Evolutionary conservation across 495 filamentous ascomycete species (phyloP).

Genomic region (Immersiella caudata): DNA sequence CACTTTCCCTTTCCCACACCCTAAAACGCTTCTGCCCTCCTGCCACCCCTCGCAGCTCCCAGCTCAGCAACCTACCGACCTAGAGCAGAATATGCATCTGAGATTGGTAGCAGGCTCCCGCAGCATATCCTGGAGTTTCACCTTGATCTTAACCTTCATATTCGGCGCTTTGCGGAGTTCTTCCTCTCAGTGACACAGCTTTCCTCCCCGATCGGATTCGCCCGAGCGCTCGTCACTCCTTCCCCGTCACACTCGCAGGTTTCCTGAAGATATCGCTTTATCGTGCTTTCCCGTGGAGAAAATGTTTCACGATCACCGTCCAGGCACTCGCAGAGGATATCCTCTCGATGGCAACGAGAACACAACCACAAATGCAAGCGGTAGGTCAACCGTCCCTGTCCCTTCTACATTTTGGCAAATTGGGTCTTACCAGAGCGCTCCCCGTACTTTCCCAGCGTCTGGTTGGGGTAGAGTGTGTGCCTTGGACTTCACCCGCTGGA

Average conservation of each 20-base stretch:
- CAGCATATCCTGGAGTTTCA: background rate
- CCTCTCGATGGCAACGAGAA: background rate
- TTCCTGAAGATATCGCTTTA: background rate
- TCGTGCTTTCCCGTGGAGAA: slow-evolving; percentile 3
- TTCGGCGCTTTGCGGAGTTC: background rate
- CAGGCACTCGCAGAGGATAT: background rate
- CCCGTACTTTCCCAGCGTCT: too few species aligned
- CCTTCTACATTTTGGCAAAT: background rate
- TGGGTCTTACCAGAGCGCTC: background rate
- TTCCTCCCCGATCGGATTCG: slow-evolving; percentile 6
- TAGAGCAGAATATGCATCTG: background rate
- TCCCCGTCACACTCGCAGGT: background rate
- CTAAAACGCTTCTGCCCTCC: background rate
- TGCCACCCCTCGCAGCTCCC: background rate
- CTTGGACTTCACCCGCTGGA: too few species aligned
- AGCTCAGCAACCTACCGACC: background rate
- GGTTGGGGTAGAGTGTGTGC: too few species aligned
- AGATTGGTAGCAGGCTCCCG: background rate
- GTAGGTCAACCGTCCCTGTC: slow-evolving; percentile 2
- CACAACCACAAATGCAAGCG: background rate
- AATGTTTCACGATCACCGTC: background rate
- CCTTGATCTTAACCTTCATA: background rate
- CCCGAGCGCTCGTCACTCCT: slow-evolving; percentile 4
- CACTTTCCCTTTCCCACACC: background rate
- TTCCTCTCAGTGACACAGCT: background rate